Evolutionary conservation across 2,329 filamentous ascomycete species (phyloP).

Genomic region (Gyromitra esculenta): DNA sequence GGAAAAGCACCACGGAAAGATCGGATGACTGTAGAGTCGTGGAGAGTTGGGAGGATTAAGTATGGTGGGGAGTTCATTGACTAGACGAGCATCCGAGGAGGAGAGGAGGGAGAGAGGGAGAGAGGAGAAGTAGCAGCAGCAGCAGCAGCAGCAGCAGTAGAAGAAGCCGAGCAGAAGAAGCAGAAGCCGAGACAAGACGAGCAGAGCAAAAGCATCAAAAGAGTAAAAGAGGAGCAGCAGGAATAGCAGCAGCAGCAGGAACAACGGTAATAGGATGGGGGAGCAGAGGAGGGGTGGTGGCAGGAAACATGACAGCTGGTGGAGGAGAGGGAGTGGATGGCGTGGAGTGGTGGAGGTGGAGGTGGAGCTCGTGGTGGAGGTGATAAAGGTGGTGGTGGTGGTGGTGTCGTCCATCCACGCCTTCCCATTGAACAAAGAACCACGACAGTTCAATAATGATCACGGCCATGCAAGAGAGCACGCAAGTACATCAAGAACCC

Average conservation of each 20-base stretch:
- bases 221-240: constrained; percentile 6
- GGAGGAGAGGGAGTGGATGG: neutral
- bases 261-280: neutral
- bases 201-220: constrained; percentile 6
- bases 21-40: constrained; percentile 25
- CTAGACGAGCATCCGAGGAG: constrained; percentile 5
- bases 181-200: neutral
- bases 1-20: constrained; percentile 3
- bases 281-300: neutral
- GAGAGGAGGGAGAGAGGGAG: neutral
- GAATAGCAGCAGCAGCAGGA: neutral
- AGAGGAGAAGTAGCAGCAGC: neutral
- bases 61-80: neutral
- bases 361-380: constrained; percentile 7
- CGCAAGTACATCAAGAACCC: neutral
- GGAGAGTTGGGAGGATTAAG: neutral
- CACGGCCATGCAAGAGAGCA: constrained; percentile 5
- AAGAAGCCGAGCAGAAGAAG: neutral
- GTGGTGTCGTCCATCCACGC: constrained; percentile 16
- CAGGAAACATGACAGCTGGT: constrained; percentile 6
- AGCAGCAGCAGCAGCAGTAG: neutral
- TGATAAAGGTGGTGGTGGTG: no score
- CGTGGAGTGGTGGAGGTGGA: neutral
- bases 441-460: constrained; percentile 27
- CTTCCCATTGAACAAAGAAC: constrained; percentile 50